Evolutionary conservation across 345 rosid genomes (phyloP), one percentile per base, ranked within the genome.

Genomic region (Brassica nigra): DNA sequence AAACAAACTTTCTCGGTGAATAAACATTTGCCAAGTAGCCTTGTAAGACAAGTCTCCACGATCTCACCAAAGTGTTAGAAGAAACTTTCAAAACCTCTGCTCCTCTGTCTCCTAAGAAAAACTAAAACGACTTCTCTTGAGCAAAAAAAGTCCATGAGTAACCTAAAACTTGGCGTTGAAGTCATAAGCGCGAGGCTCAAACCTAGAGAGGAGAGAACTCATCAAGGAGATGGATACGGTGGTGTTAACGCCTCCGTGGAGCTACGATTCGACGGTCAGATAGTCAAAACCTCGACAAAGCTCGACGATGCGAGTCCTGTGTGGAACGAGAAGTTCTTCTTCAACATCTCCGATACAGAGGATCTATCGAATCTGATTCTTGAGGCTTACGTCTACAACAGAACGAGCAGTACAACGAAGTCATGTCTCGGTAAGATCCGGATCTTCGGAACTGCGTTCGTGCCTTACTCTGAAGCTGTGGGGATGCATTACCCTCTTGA

Each of bases 151-250:
- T 2, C 30, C 15, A 95, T 95, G 99, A 86, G 81, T 84, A 79
- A 81, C 86, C 88, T 89, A 33, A 92, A 87, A 90, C 91, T 95
- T 37, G 94, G 94, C 37, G 97, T 95, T 67, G 97, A 92, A 82
- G 95, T 95, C 33, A 88, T 86, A 71, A 76, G 97, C 62, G 97
- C 97, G 1, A 92, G 87, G 29, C 95, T 95, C 28, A 57, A 86
- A 82, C 80, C 92, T 23, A 89, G 82, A 78, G 94, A 89, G 14
- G 89, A 84, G 59, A 84, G 84, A 75, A 0, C 52, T 55, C 65
- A 36, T 3, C 63, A 34, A 0, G 42, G 44, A 2, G 68, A 76
- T 57, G 91, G 87, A 57, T 84, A 75, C 14, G 90, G 86, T 6
- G 84, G 86, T 31, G 78, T 89, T 23, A 88, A 75, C 83, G 75